These are phyloP conservation scores for Phanerochaete sordida DNA, from an alignment of 768 basidiomycete genomes.

Conservation along the genomic window DNA sequence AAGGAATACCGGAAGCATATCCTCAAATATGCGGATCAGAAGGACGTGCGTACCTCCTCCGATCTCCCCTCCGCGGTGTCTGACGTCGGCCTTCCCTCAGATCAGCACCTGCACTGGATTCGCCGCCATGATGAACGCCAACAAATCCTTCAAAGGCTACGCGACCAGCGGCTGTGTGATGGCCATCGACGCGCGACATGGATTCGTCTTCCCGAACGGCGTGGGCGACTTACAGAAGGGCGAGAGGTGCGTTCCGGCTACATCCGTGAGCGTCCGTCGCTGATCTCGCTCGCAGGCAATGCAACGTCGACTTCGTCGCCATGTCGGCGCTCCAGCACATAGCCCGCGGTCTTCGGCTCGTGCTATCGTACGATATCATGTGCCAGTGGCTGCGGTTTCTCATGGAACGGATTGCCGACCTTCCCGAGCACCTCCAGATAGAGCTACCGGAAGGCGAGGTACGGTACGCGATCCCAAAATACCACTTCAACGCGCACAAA, in stretches of 20 bases:
- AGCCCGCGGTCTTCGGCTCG: not conserved
- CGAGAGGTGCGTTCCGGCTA: slow-evolving; percentile 16
- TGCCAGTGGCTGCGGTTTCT: slow-evolving; percentile 18
- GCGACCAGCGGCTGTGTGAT: not conserved
- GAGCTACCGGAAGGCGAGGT: not conserved
- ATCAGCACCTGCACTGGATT: not conserved
- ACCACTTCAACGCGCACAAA: slow-evolving; percentile 35
- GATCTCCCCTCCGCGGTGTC: not conserved
- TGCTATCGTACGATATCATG: slow-evolving; percentile 21
- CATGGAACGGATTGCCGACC: not conserved
- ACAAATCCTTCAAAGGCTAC: not conserved
- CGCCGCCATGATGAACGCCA: not conserved
- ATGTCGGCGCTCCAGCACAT: not conserved
- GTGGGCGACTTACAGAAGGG: slow-evolving; percentile 25
- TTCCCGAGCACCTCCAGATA: not conserved
- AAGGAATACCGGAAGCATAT: slow-evolving; percentile 18
- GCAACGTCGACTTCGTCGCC: slow-evolving; percentile 23
- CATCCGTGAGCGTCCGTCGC: not conserved
- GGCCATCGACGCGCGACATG: slow-evolving; percentile 20
- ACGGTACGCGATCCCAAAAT: slow-evolving; percentile 30
- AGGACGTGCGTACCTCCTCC: slow-evolving; percentile 23
- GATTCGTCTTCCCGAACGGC: slow-evolving; percentile 17
- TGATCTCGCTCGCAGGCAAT: slow-evolving; percentile 11
- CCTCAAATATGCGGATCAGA: not conserved
- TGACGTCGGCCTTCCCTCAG: not conserved